Base-by-base conservation (phyloP, 352 stramenopile species). In the Phytopythium montanum region DNA sequence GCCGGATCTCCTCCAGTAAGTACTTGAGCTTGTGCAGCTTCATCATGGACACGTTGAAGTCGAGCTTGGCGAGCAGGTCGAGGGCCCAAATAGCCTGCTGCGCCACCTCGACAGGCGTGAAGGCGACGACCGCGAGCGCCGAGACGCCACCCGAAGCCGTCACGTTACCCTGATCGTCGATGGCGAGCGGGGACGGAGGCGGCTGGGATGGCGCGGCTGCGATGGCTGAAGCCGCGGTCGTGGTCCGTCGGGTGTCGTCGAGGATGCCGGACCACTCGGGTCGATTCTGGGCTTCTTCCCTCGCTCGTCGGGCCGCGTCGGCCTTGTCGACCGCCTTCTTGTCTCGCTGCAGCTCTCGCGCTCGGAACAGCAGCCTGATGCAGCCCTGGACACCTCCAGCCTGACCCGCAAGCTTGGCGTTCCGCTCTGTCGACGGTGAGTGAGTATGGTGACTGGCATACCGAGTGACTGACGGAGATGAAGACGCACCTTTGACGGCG, bases 1-100 rank as follows among this genome's bases (percentile, higher is more conserved):
- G 63, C 10, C 73, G 76, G 53, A 91, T 87, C 56, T 91, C 81
- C 56, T 85, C 70, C 45, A 91, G 71, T 41, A 91, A 57, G 53
- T 87, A 91, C 70, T 88, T 91, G 53, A 91, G 68, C 29, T 69
- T 72, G 53, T 86, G 74, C 29, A 77, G 64, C 66, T 91, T 91
- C 79, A 91, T 91, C 65, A 79, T 70, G 34, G 70, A 76, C 8
- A 87, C 72, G 62, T 91, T 91, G 56, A 83, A 89, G 46, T 87
- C 77, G 14, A 88, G 62, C 51, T 60, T 76, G 41, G 76, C 75
- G 34, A 91, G 69, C 51, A 89, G 57, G 44, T 91, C 81, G n/a
- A 91, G 70, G 5, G 81, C 73, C 81, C 81, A 91, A n/a, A 89
- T 66, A 16, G 77, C 75, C 46, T 81, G 79, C 56, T 91, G 81